Evolutionary conservation across 306 rosid species (phyloP), one percentile per base, ranked within the genome.

Genomic region (Malus fusca): DNA sequence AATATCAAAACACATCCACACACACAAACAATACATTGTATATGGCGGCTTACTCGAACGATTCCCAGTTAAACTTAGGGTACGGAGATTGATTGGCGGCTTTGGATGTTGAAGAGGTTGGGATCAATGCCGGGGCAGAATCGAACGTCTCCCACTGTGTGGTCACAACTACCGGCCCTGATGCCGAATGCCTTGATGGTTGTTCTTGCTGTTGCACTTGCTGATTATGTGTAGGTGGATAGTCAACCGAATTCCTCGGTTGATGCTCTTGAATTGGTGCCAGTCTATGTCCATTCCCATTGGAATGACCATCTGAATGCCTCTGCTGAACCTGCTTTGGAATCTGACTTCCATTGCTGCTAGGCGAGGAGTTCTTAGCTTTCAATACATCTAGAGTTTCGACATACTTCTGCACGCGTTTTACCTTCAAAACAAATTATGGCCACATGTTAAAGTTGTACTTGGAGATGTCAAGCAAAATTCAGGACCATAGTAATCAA

Each of bases 131-230:
- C 1, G 90, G 91, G 26, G 66, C 58, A 8, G 92, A 79, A 75
- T 95, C 97, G 76, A 95, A 95, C 26, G 89, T 90, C 82, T 95
- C 99, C 99, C 99, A 95, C 55, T 85, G 86, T 30, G 97, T 92
- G 56, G 99, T 92, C 48, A 92, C 93, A 18, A 93, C 97, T n/a
- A 90, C 91, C 7, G 90, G 85, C 76, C 85, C 90, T 33, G 96
- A 84, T 43, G 85, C 61, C 12, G 92, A 81, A 76, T 84, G 44
- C 79, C 83, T 75, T 23, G 86, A 53, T 22, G 71, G 52, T 15
- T 25, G 66, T 18, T 81, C 74, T 65, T 80, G 78, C 4, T 75
- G 81, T 56, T 74, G 79, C 11, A 12, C 60, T 31, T 79, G 70
- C 35, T 71, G 79, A 25, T 77, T 82, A 62, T 53, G 7, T 60